These are phyloP conservation scores for Tulasnella sp. DNA, from an alignment of 768 basidiomycete genomes.

Conservation along the genomic window DNA sequence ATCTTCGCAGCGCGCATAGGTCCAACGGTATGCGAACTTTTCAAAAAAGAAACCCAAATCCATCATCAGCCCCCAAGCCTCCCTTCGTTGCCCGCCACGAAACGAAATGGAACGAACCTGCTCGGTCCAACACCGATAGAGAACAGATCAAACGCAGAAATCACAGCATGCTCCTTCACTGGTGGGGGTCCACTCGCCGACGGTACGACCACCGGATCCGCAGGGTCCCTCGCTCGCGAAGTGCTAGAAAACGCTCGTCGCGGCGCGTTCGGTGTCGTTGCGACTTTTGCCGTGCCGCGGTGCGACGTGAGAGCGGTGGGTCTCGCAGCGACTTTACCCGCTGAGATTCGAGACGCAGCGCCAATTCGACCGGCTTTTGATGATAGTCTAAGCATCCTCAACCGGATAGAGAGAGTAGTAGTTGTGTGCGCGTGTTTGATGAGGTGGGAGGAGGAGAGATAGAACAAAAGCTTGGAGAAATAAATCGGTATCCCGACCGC, in stretches of 20 bases:
- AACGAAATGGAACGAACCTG: slow-evolving; percentile 45
- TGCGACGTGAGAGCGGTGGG: not conserved
- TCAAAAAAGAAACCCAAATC: slow-evolving; percentile 41
- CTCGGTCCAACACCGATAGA: slow-evolving; percentile 58
- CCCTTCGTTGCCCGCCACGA: too few species aligned
- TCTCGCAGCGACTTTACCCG: not conserved
- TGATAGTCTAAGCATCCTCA: not conserved
- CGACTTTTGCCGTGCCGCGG: not conserved
- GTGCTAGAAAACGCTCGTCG: not conserved
- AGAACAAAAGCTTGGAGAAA: not conserved
- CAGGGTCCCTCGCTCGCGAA: not conserved
- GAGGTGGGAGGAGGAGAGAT: not conserved
- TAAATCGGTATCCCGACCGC: not conserved
- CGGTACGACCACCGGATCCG: not conserved
- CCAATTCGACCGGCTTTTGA: not conserved
- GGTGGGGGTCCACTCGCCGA: not conserved
- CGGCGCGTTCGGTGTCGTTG: not conserved
- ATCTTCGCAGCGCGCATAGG: slow-evolving; percentile 93
- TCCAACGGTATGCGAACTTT: slow-evolving; percentile 64
- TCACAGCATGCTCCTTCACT: slow-evolving; percentile 71
- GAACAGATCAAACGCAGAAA: slow-evolving; percentile 90
- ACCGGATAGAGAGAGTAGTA: not conserved
- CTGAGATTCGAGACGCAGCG: not conserved
- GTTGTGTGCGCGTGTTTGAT: not conserved
- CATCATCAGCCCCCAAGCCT: not conserved